Conservation (phyloP, 768 basidiomycete genomes). For the Kwoniella pini region DNA sequence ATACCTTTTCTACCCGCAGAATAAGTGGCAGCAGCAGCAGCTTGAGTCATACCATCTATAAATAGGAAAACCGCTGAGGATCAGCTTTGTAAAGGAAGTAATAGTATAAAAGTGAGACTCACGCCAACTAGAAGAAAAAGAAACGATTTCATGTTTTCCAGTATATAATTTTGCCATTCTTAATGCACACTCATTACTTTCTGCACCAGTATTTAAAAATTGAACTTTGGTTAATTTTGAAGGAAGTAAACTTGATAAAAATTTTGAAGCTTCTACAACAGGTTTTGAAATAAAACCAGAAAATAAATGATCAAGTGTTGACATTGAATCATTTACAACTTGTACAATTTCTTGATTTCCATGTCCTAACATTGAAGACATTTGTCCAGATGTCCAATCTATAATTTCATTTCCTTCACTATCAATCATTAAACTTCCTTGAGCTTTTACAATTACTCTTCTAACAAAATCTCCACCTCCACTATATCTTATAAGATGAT, state of each 20-base stretch:
- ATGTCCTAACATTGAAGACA: constrained; percentile 43
- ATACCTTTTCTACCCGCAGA: constrained; percentile 16
- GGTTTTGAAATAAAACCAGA: constrained; percentile 36
- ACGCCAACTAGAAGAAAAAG: constrained; percentile 37
- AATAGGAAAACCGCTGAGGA: too few relatives aligned
- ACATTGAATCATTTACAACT: constrained; percentile 17
- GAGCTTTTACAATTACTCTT: constrained; percentile 15
- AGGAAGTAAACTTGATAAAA: constrained; percentile 29
- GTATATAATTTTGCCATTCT: constrained; percentile 44
- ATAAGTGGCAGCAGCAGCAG: constrained; percentile 26
- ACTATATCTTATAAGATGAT: constrained; percentile 8
- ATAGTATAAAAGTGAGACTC: too few relatives aligned
- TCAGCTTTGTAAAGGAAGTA: too few relatives aligned
- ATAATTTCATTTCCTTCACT: constrained; percentile 33
- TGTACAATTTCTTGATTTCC: constrained; percentile 37
- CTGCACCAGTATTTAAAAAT: constrained; percentile 38
- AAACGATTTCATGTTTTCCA: constrained; percentile 40
- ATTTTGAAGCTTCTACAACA: constrained; percentile 23
- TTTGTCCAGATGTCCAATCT: constrained; percentile 45
- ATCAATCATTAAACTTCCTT: constrained; percentile 22
- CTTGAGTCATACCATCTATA: constrained; percentile 30
- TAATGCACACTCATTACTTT: constrained; percentile 37
- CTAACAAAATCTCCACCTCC: constrained; percentile 3
- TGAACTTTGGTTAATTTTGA: constrained; percentile 25
- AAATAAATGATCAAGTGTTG: constrained; percentile 42